Base-by-base conservation (phyloP, 2,329 filamentous ascomycete species). In the Bretziella fagacearum region DNA sequence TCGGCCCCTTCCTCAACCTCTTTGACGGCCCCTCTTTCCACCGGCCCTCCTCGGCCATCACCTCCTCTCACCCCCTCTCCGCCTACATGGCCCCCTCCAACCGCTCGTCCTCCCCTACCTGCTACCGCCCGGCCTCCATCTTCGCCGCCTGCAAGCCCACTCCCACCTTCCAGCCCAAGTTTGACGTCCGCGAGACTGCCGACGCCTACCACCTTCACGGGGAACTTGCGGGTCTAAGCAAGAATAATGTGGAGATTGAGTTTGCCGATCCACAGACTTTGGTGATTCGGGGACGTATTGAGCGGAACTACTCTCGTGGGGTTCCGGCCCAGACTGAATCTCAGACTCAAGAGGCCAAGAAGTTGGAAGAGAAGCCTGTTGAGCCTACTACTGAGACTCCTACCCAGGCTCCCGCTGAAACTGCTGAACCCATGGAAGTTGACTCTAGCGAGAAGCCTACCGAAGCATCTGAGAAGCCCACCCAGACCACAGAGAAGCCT, bases 201-300 rank as follows among this genome's bases (percentile, higher is more conserved):
- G 63, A 74, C 4, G 60, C 66, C 53, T 89, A 85, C 58, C 79
- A 89, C 62, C 77, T 89, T 17, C 76, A 87, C 56, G 84, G 83
- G 56, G 83, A 89, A 62, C 74, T 89, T 4, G 79, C 83, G 0
- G 84, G 84, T 47, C 68, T 87, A 55, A 72, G 73, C 52, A 81
- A 84, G 64, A 76, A 83, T 55, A 68, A 86, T 56, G 67, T 91
- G 57, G 67, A 71, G 58, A 81, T 89, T 58, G 82, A 89, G 58
- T 89, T 87, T 68, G 78, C 75, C 50, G 82, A 89, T 58, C 67
- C 71, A 35, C 78, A 83, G 64, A 86, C 81, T 13, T 65, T 89
- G 36, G 70, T 75, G 53, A 68, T 91, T 59, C 74, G 73, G 49
- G 84, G 84, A 57, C 74, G 69, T 53, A 70, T 76, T 48, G 81